These are phyloP conservation scores for Sindora glabra DNA, from an alignment of 306 rosid species.

Conservation along the genomic window DNA sequence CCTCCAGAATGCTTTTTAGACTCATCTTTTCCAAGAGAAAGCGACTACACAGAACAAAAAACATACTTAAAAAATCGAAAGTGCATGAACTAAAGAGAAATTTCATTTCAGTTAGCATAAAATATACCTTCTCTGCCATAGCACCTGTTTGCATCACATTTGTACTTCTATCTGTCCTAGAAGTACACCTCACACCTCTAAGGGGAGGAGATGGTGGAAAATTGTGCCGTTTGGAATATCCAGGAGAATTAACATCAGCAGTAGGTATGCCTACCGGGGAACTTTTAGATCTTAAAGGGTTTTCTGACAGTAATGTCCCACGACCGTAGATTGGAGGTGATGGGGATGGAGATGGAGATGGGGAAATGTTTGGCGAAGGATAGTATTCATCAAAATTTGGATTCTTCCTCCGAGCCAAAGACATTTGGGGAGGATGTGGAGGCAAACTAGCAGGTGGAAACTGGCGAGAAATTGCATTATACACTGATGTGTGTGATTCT, in stretches of 20 bases:
- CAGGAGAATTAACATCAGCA: constrained; percentile 36
- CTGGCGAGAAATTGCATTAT: constrained; percentile 34
- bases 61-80: constrained; percentile 8
- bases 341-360: constrained; percentile 54
- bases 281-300: constrained; percentile 68
- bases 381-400: constrained; percentile 44
- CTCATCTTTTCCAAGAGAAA: constrained; percentile 56
- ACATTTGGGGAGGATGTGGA: constrained; percentile 53
- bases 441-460: constrained; percentile 61
- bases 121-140: constrained; percentile 58
- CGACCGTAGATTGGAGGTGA: constrained; percentile 50
- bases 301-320: constrained; percentile 36
- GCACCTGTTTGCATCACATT: constrained; percentile 36
- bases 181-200: constrained; percentile 27
- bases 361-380: constrained; percentile 49
- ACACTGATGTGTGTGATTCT: constrained; percentile 37
- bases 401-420: constrained; percentile 40
- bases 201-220: constrained; percentile 60
- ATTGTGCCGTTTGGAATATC: constrained; percentile 30
- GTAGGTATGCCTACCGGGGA: constrained; percentile 56
- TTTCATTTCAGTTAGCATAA: neutral
- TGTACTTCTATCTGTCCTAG: constrained; percentile 31
- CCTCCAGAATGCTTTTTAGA: constrained; percentile 39
- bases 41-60: constrained; percentile 34
- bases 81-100: neutral